A percentile compares a stretch with the other conserved stretches of the same genome.
These are phyloP conservation scores for Acacia acuminata DNA, from an alignment of 306 rosid genomes.

Conservation along the genomic window DNA sequence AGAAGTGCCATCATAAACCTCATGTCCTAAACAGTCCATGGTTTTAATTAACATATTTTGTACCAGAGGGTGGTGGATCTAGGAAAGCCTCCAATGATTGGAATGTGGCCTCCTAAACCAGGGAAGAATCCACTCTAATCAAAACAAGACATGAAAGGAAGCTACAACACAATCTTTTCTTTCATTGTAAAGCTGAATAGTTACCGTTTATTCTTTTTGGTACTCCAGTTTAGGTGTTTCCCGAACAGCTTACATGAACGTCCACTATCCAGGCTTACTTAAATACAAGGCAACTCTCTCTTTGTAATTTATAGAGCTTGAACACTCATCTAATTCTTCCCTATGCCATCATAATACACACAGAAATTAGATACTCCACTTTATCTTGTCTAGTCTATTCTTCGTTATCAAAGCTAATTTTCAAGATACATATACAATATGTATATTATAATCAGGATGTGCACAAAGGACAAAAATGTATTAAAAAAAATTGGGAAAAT, in stretches of 20 bases:
- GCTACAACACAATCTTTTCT: neutral
- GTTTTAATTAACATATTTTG: no score
- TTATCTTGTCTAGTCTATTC: neutral
- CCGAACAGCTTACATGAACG: neutral
- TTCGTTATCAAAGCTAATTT: no score
- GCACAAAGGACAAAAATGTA: neutral
- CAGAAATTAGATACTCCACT: neutral
- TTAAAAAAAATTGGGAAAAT: neutral
- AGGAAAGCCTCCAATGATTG: no score
- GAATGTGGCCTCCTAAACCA: no score
- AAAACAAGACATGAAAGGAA: no score
- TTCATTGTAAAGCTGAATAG: neutral
- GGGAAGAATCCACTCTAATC: no score
- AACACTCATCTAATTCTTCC: neutral
- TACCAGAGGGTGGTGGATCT: no score
- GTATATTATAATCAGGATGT: no score
- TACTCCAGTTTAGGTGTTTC: neutral
- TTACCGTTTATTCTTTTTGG: neutral
- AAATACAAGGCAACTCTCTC: neutral
- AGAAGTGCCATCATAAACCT: no score
- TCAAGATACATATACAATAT: neutral
- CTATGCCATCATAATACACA: neutral
- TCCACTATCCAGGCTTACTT: neutral
- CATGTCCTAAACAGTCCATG: no score
- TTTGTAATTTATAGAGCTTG: neutral